Evolutionary conservation across 352 stramenopile genomes (phyloP).

Genomic region (Globisporangium irregulare): DNA sequence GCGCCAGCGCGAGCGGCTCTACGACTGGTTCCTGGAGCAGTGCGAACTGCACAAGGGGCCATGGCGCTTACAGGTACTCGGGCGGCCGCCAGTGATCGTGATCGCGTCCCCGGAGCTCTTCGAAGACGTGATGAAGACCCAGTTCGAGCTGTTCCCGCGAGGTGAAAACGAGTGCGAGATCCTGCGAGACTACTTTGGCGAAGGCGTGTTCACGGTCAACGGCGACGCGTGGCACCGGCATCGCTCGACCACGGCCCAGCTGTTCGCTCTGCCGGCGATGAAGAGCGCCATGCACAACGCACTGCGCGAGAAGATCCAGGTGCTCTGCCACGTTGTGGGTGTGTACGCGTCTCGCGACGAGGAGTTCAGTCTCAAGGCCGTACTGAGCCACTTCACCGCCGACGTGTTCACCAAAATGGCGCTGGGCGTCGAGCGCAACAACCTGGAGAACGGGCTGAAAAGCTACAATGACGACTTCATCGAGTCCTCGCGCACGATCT

Average conservation of each 20-base stretch:
- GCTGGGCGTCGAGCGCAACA: slow-evolving; percentile 43
- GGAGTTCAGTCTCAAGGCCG: slow-evolving; percentile 41
- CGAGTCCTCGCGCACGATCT: slow-evolving; percentile 18
- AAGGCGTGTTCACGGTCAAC: slow-evolving; percentile 75
- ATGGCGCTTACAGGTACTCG: slow-evolving; percentile 40
- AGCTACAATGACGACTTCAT: slow-evolving; percentile 27
- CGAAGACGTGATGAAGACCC: slow-evolving; percentile 57
- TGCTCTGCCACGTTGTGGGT: slow-evolving; percentile 34
- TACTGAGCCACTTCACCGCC: slow-evolving; percentile 58
- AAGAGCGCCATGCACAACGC: slow-evolving; percentile 48
- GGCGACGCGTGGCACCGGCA: slow-evolving; percentile 67
- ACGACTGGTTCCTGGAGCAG: slow-evolving; percentile 64
- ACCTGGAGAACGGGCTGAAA: slow-evolving; percentile 25
- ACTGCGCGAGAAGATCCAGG: slow-evolving; percentile 36
- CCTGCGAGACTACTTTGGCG: slow-evolving; percentile 62
- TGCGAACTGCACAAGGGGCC: slow-evolving; percentile 34
- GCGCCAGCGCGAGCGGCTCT: slow-evolving; percentile 40
- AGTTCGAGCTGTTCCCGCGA: slow-evolving; percentile 82
- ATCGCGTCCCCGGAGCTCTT: slow-evolving; percentile 40
- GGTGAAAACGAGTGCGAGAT: slow-evolving; percentile 35
- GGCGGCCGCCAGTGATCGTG: slow-evolving; percentile 35
- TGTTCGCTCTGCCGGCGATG: slow-evolving; percentile 76
- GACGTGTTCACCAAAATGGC: slow-evolving; percentile 56
- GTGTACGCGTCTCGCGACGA: slow-evolving; percentile 9
- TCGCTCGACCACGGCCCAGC: slow-evolving; percentile 85